These are phyloP conservation scores for Scenedesmus sp. DNA, from an alignment of 163 green algal species.

Conservation along the genomic window DNA sequence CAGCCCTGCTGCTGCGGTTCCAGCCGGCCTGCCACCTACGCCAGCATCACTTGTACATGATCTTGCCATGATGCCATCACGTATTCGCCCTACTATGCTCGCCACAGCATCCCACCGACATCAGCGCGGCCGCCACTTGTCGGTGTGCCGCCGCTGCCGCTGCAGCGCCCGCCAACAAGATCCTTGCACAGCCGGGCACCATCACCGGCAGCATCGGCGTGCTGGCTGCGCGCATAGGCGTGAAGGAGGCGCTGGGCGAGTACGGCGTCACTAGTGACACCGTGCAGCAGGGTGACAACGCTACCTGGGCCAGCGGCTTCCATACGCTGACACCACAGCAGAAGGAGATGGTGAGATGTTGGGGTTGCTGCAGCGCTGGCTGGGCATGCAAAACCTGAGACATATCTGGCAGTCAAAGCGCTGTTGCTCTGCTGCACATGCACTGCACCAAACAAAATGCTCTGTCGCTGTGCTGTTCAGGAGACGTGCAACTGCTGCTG, in stretches of 20 bases:
- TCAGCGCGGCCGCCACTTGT: too few relatives aligned
- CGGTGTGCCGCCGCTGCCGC: too few relatives aligned
- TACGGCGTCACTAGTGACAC: constrained; percentile 38
- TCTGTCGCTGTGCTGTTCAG: too few relatives aligned
- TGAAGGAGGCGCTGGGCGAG: constrained; percentile 27
- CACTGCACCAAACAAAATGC: neutral
- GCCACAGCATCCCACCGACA: too few relatives aligned
- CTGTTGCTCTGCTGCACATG: neutral
- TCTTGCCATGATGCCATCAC: too few relatives aligned
- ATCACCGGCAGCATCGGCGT: constrained; percentile 81
- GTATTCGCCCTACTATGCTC: too few relatives aligned
- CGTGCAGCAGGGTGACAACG: constrained; percentile 26
- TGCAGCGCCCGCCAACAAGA: constrained; percentile 41
- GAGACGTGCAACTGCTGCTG: neutral
- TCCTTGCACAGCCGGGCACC: constrained; percentile 70
- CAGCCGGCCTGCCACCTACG: too few relatives aligned
- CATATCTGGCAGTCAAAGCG: neutral
- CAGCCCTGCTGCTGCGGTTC: neutral
- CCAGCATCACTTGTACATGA: too few relatives aligned
- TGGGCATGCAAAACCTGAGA: too few relatives aligned
- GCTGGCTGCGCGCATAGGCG: constrained; percentile 60
- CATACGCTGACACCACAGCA: constrained; percentile 18
- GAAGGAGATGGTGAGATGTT: neutral
- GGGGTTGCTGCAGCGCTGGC: neutral
- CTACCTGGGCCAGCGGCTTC: neutral